phyloP scores from a whole-genome alignment of 441 rosid genomes.

The Adansonia grandidieri region DNA sequence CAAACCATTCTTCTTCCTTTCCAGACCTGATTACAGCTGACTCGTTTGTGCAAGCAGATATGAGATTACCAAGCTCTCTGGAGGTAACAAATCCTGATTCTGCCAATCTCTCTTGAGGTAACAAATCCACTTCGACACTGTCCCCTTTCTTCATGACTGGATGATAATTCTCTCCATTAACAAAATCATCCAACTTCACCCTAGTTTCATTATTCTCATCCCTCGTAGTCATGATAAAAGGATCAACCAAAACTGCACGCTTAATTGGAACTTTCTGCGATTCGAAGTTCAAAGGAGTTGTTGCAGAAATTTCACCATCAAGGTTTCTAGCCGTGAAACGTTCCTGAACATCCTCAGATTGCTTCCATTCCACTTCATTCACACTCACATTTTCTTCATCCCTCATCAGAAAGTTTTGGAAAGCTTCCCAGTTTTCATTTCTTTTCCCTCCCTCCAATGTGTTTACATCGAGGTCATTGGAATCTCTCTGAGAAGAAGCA shows the following conservation, averaged over 20 bases:
- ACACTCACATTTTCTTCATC: constrained; percentile 42
- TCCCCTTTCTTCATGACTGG: constrained; percentile 56
- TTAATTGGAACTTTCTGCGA: constrained; percentile 41
- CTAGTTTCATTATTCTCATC: constrained; percentile 41
- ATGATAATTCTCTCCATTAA: constrained; percentile 45
- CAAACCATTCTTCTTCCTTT: constrained; percentile 66
- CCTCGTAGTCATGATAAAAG: constrained; percentile 43
- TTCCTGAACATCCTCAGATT: constrained; percentile 41
- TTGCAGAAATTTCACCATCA: constrained; percentile 30
- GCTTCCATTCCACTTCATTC: constrained; percentile 29
- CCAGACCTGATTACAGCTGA: constrained; percentile 49
- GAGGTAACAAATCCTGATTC: constrained; percentile 34
- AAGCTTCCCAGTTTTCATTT: constrained; percentile 69
- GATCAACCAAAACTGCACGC: constrained; percentile 43
- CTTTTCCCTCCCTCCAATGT: constrained; percentile 39
- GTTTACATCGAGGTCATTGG: constrained; percentile 30
- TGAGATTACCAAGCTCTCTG: constrained; percentile 33
- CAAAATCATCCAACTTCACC: constrained; percentile 45
- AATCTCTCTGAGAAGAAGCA: constrained; percentile 34
- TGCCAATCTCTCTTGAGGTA: constrained; percentile 50
- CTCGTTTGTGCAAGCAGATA: constrained; percentile 38
- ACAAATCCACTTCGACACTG: constrained; percentile 49
- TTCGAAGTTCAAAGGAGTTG: constrained; percentile 35
- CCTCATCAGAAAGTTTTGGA: constrained; percentile 69
- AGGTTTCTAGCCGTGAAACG: constrained; percentile 43